Evolutionary conservation across 2,329 filamentous ascomycete species (phyloP), one percentile per base, ranked within the genome.

Genomic region (Alternaria ventricosa): DNA sequence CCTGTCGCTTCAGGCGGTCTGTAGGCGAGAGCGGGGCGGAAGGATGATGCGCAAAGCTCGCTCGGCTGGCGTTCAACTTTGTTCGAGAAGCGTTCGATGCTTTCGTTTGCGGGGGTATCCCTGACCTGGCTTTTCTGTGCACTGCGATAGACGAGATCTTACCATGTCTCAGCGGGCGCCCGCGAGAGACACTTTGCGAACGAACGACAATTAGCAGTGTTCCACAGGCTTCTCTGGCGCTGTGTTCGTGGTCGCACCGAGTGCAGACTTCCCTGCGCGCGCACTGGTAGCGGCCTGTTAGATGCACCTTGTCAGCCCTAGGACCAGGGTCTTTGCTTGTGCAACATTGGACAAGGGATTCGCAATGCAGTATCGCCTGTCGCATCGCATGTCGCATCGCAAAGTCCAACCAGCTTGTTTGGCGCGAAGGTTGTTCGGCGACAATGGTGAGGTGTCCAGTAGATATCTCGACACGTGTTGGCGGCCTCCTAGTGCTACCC

Each of bases 11-110:
- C 44, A 46, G 43, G 51, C 53, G 51, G 25, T 47, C 44, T 50
- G 44, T 57, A 36, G 18, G 53, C 56, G 61, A 64, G 61, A 60
- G 60, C 64, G 70, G 65, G 65, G 65, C 64, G 64, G 66, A 63
- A 65, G 66, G 67, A 67, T 57, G 58, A 57, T 56, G 57, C 43
- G 57, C 57, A 60, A 56, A 62, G 70, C 58, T 58, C 61, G 61
- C 69, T 73, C 71, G 69, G 71, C 71, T 72, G 69, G 71, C 70
- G 65, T 58, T 60, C 54, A 66, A 65, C 28, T 63, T 56, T 62
- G 63, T 72, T 71, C 69, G 62, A 66, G 61, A 63, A 70, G 63
- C 43, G 62, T 71, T 71, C 69, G 63, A 64, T 68, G 64, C 69
- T 55, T 61, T 36, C 30, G 22, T 22, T 22, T 69, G 63, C 70